A percentile compares a stretch with the other conserved stretches of the same genome.
phyloP scores from a whole-genome alignment of 2,329 filamentous ascomycete species.

The Pestalotiopsis sp. region DNA sequence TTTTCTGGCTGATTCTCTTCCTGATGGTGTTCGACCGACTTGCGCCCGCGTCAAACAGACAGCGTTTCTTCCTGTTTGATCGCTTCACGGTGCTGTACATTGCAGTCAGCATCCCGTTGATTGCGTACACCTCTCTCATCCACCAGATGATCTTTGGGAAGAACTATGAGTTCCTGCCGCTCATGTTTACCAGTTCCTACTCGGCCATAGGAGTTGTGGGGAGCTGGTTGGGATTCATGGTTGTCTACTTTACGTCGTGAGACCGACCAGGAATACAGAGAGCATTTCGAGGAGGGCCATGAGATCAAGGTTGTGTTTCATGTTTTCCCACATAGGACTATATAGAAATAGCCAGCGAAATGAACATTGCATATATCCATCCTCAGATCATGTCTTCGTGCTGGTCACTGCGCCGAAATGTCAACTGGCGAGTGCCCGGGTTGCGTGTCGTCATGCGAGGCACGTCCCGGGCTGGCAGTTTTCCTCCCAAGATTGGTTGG shows the following conservation, averaged over 20 bases:
- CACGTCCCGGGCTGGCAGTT: background rate
- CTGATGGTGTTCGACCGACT: constrained; percentile 84
- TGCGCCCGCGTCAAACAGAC: constrained; percentile 77
- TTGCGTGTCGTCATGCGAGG: background rate
- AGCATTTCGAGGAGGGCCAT: background rate
- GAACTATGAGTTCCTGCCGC: constrained; percentile 83
- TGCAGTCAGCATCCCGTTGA: constrained; percentile 83
- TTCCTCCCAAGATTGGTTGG: background rate
- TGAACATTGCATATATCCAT: background rate
- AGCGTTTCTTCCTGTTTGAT: constrained; percentile 88
- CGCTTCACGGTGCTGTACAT: constrained; percentile 90
- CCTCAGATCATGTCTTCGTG: background rate
- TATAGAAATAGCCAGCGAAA: constrained; percentile 2
- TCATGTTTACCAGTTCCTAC: constrained; percentile 98
- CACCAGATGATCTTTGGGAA: constrained; percentile 84
- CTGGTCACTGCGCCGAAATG: background rate
- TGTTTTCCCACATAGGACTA: constrained; percentile 17
- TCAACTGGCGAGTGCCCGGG: background rate
- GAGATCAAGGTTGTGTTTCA: constrained; percentile 1
- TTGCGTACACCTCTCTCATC: constrained; percentile 83
- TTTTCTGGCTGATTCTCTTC: constrained; percentile 89
- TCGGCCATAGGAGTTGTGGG: constrained; percentile 92
- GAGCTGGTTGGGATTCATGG: constrained; percentile 93
- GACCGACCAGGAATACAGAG: constrained; percentile 7
- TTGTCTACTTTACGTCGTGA: constrained; percentile 78